Evolutionary conservation across 306 rosid species (phyloP).

Genomic region (Cicer bijugum): DNA sequence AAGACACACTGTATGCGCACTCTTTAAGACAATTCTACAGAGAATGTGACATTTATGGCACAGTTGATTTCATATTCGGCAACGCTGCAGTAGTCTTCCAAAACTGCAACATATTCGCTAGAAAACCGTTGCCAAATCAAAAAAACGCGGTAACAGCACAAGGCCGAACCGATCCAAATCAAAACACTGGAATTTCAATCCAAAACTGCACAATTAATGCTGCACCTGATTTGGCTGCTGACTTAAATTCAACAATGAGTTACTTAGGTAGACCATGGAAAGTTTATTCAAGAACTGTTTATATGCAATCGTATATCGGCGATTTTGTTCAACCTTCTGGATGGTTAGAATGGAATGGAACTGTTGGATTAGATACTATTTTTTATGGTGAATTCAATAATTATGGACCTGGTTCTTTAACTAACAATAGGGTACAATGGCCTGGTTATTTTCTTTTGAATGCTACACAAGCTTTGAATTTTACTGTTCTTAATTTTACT

Average conservation of each 20-base stretch:
- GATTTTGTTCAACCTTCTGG: conserved; percentile 59
- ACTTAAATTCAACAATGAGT: conserved; percentile 38
- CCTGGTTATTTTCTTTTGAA: conserved; percentile 66
- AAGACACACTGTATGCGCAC: conserved; percentile 84
- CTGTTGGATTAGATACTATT: conserved; percentile 63
- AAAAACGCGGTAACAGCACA: conserved; percentile 70
- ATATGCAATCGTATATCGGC: conserved; percentile 75
- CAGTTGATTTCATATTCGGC: conserved; percentile 81
- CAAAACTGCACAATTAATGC: conserved; percentile 76
- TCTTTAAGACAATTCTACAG: conserved; percentile 79
- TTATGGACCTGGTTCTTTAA: conserved; percentile 71
- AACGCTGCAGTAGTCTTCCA: conserved; percentile 81
- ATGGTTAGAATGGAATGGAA: conserved; percentile 82
- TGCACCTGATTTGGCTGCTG: conserved; percentile 57
- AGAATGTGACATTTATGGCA: conserved; percentile 73
- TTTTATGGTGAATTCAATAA: conserved; percentile 74
- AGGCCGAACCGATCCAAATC: conserved; percentile 72
- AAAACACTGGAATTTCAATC: conserved; percentile 72
- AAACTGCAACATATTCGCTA: conserved; percentile 59
- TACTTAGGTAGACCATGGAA: conserved; percentile 77
- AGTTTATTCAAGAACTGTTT: conserved; percentile 73
- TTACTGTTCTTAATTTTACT: conserved; percentile 67
- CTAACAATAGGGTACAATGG: conserved; percentile 66
- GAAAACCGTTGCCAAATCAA: conserved; percentile 60
- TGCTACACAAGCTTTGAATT: conserved; percentile 65